Evolutionary conservation across 257 asterid species (phyloP).

Genomic region (Solanum pennellii): DNA sequence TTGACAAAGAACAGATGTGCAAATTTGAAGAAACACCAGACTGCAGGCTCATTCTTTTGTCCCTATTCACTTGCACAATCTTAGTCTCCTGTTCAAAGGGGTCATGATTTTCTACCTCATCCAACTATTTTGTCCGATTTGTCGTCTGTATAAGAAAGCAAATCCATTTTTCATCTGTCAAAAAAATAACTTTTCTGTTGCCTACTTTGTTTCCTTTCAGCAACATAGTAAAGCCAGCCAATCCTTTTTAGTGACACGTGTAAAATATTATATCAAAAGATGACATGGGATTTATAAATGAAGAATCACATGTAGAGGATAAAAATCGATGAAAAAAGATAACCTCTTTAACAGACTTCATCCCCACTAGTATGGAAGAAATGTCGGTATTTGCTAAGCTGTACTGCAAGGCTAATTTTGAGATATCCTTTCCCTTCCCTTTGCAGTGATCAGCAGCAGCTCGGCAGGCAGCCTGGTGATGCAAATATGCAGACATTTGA

Average conservation of each 20-base stretch:
- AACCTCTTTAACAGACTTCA: conserved; percentile 83
- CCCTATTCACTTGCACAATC: not conserved
- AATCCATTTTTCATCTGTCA: not conserved
- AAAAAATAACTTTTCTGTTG: not conserved
- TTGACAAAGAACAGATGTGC: not conserved
- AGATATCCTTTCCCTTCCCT: conserved; percentile 53
- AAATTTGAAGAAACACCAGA: not conserved
- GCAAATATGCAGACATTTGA: not conserved
- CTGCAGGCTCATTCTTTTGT: not conserved
- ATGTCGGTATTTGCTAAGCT: conserved; percentile 69
- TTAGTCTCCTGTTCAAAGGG: not conserved
- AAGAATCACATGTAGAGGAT: not conserved
- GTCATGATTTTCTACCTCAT: not conserved
- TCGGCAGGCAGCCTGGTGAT: conserved; percentile 65
- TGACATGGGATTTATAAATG: not conserved
- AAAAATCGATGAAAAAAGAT: not conserved
- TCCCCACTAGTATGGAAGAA: conserved; percentile 80
- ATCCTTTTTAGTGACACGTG: not conserved
- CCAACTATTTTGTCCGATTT: not conserved
- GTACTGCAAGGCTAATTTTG: conserved; percentile 82
- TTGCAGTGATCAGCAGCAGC: conserved; percentile 73
- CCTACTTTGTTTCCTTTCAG: not conserved
- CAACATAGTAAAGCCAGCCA: not conserved
- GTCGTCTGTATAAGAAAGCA: not conserved
- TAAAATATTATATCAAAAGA: not conserved